phyloP scores from a whole-genome alignment of 208 protist species.

The Acanthamoeba castellanii region DNA sequence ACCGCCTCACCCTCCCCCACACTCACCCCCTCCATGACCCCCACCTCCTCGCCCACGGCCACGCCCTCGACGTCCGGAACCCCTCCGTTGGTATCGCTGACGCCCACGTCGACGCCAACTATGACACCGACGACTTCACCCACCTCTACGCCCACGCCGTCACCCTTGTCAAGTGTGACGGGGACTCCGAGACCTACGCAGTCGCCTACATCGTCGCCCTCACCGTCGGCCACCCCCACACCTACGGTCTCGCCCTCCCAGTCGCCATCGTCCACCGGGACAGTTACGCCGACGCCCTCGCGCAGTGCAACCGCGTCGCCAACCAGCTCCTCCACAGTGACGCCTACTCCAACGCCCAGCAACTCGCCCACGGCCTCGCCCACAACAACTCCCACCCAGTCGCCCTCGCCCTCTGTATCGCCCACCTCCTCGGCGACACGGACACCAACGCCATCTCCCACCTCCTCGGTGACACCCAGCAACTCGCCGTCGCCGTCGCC shows the following conservation, averaged over 20 bases:
- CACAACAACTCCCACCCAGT: neutral
- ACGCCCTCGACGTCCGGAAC: neutral
- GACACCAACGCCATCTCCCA: neutral
- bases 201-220: neutral
- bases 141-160: neutral
- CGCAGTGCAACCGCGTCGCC: too few relatives aligned
- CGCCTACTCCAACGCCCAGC: too few relatives aligned
- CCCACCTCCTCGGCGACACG: neutral
- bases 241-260: neutral
- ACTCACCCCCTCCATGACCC: neutral
- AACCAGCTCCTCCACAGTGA: too few relatives aligned
- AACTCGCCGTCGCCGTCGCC: neutral
- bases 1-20: neutral
- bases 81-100: neutral
- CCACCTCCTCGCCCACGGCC: neutral
- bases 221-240: neutral
- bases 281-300: neutral
- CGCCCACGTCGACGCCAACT: neutral
- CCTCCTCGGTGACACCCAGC: neutral
- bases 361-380: too few relatives aligned
- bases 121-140: neutral
- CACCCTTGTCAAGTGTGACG: neutral
- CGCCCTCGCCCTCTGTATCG: neutral
- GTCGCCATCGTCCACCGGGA: neutral
- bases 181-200: neutral